A percentile compares a stretch with the other conserved stretches of the same genome.
phyloP scores from a whole-genome alignment of 73 alveolate species.

The Effrenium voratum region DNA sequence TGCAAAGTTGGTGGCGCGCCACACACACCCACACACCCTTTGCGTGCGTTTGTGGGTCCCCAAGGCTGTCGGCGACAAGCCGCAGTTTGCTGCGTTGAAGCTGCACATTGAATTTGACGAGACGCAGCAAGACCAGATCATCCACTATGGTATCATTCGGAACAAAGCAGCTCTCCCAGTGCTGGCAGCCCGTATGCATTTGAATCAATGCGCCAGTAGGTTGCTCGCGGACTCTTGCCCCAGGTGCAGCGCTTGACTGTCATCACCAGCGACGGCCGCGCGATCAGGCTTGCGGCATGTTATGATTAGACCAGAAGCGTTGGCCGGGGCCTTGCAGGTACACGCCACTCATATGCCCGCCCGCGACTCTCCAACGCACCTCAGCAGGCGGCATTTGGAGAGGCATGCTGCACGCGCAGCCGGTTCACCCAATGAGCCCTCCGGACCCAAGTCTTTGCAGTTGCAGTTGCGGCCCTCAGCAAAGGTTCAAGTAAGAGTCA shows the following conservation, averaged over 20 bases:
- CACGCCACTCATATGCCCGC: neutral
- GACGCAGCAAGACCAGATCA: constrained; percentile 16
- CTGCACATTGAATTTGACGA: constrained; percentile 15
- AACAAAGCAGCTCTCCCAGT: neutral
- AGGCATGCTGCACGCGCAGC: neutral
- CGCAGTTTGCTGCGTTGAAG: neutral
- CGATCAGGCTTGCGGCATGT: neutral
- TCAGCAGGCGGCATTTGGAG: neutral
- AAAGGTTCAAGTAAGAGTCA: neutral
- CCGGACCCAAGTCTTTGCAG: too few species aligned
- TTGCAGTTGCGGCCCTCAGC: neutral
- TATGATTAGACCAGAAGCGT: neutral
- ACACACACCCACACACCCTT: neutral
- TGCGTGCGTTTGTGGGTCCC: neutral
- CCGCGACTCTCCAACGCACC: neutral
- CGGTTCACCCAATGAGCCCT: neutral
- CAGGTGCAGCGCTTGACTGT: neutral
- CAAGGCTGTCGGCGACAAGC: neutral
- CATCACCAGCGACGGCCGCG: neutral
- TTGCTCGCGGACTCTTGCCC: neutral
- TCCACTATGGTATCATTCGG: neutral
- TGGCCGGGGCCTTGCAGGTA: neutral
- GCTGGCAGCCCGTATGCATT: neutral
- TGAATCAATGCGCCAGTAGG: neutral
- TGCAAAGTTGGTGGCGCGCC: too few species aligned